Conservation (phyloP, 257 asterid species). For the Lycium barbarum region DNA sequence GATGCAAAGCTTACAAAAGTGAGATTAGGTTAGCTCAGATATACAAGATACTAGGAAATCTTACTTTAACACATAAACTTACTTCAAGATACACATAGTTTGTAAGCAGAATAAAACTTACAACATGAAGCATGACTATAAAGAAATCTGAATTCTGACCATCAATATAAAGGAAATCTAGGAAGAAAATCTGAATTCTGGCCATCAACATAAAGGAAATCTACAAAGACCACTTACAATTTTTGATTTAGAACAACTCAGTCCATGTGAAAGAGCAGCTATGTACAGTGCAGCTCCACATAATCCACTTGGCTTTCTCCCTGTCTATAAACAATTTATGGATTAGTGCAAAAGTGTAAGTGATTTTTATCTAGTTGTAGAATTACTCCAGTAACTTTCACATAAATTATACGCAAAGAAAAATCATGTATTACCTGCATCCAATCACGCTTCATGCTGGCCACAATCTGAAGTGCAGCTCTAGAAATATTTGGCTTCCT, state of each 20-base stretch:
- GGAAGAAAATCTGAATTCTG: constrained; percentile 15
- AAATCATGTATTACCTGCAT: constrained; percentile 66
- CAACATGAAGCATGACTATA: neutral
- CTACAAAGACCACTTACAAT: constrained; percentile 59
- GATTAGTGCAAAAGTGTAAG: constrained; percentile 16
- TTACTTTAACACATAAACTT: neutral
- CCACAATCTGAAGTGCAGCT: constrained; percentile 51
- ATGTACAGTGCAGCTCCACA: constrained; percentile 95
- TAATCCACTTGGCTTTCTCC: constrained; percentile 95
- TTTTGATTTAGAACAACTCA: constrained; percentile 66
- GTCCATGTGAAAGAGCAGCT: constrained; percentile 81
- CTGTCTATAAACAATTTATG: constrained; percentile 66
- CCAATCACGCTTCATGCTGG: constrained; percentile 94
- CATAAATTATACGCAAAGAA: constrained; percentile 11
- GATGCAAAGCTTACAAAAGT: neutral
- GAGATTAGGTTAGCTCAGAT: neutral
- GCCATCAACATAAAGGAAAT: neutral
- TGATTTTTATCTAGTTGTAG: neutral
- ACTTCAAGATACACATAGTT: neutral
- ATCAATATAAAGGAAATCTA: neutral
- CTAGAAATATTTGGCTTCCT: constrained; percentile 37
- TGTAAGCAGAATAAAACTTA: neutral
- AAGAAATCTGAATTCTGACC: neutral
- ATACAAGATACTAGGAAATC: neutral
- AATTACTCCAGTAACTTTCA: constrained; percentile 26